phyloP scores from a whole-genome alignment of 192 early-diverging fungal species.

The Coemansia sp. region DNA sequence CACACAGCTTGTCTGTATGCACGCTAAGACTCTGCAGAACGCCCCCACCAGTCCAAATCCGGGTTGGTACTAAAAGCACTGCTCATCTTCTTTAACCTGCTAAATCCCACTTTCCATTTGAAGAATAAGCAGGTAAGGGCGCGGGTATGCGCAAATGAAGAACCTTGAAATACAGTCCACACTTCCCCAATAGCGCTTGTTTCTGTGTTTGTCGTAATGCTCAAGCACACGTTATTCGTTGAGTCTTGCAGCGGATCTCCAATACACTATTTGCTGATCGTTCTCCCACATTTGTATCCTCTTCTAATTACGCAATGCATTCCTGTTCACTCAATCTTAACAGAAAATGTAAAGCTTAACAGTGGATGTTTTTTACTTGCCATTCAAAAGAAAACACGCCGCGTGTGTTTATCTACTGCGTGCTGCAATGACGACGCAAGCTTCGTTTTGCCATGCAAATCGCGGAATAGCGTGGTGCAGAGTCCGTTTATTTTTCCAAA shows the following conservation, averaged over 20 bases:
- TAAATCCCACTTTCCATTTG: not conserved
- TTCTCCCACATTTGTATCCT: not conserved
- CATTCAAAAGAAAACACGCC: not conserved
- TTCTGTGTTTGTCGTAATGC: not conserved
- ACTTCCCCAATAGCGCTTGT: not conserved
- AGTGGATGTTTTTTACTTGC: not conserved
- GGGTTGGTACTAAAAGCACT: not conserved
- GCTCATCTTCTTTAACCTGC: not conserved
- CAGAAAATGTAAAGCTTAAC: not conserved
- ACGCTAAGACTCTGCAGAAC: constrained; percentile 2
- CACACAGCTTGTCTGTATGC: constrained; percentile 1
- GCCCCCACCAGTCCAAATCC: not conserved
- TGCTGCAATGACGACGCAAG: not conserved
- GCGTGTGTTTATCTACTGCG: not conserved
- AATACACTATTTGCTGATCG: constrained; percentile 1
- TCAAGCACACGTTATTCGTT: not conserved
- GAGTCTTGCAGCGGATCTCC: not conserved
- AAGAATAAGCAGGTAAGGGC: not conserved
- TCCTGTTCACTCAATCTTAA: constrained; percentile 1
- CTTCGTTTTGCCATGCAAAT: constrained; percentile 3
- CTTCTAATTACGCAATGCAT: not conserved
- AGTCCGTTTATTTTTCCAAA: not conserved
- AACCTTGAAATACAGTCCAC: not conserved
- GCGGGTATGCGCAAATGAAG: not conserved
- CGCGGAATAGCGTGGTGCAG: not conserved